Conservation (phyloP, 495 filamentous ascomycete species). For the Neurospora intermedia region DNA sequence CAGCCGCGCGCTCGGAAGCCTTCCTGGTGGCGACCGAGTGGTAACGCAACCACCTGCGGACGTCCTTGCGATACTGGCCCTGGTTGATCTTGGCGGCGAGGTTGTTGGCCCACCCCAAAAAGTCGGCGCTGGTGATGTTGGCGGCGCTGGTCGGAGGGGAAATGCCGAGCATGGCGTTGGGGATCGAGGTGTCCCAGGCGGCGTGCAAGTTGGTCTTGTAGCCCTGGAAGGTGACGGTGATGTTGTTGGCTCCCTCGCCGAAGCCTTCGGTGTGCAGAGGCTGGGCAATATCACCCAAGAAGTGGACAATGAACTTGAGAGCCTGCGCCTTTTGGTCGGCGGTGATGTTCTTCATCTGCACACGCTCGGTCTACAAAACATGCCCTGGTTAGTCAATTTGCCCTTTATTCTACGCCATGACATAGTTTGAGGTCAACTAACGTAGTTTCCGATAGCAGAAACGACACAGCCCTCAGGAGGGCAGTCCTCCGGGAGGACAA, state of each 20-base stretch:
- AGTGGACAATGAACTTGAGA: conserved; percentile 23
- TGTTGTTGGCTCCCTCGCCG: conserved; percentile 47
- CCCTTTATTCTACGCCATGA: neutral
- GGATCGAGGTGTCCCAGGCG: conserved; percentile 56
- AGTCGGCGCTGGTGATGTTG: conserved; percentile 22
- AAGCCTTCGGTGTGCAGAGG: conserved; percentile 52
- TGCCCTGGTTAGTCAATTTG: neutral
- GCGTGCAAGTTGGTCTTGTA: conserved; percentile 49
- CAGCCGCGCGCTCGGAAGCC: conserved; percentile 22
- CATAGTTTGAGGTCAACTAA: conserved; percentile 7
- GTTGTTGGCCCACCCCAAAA: conserved; percentile 20
- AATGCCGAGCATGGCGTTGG: conserved; percentile 34
- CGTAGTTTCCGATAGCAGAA: conserved; percentile 52
- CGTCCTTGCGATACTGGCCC: conserved; percentile 35
- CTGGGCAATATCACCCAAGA: conserved; percentile 53
- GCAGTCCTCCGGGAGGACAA: conserved; percentile 49
- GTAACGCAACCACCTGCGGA: conserved; percentile 34
- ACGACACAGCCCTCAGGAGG: conserved; percentile 46
- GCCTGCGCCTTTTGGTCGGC: conserved; percentile 2
- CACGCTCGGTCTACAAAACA: conserved; percentile 10
- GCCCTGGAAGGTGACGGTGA: conserved; percentile 45
- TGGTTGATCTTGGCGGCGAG: conserved; percentile 35
- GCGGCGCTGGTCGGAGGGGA: conserved; percentile 26
- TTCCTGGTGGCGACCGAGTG: conserved; percentile 30
- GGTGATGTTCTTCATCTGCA: conserved; percentile 8